phyloP scores from a whole-genome alignment of 257 asterid genomes.

The Solanum appendiculatum region DNA sequence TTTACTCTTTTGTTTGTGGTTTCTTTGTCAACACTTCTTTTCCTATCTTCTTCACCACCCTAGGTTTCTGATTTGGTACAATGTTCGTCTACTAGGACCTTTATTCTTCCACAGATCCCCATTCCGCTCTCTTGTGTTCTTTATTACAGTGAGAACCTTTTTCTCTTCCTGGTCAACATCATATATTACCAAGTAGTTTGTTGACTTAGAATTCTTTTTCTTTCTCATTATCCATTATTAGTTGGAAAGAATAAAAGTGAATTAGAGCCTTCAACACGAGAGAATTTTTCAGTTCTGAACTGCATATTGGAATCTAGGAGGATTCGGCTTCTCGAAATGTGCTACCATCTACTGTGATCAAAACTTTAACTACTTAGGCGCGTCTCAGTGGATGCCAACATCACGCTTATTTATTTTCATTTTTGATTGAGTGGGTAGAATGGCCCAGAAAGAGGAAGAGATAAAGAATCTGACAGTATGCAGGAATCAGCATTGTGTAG shows the following conservation, averaged over 20 bases:
- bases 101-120: background rate
- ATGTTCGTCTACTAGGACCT: background rate
- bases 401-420: background rate
- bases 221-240: background rate
- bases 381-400: background rate
- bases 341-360: background rate
- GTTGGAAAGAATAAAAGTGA: background rate
- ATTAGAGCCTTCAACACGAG: background rate
- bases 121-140: background rate
- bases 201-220: background rate
- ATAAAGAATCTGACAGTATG: background rate
- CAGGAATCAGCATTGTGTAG: background rate
- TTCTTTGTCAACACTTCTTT: background rate
- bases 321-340: background rate
- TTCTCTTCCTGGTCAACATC: background rate
- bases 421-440: background rate
- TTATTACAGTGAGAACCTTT: background rate
- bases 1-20: background rate
- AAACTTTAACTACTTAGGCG: background rate
- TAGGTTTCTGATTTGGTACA: background rate
- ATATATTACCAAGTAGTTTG: background rate
- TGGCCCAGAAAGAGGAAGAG: background rate
- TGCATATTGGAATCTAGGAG: background rate
- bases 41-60: background rate
- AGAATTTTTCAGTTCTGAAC: background rate